phyloP scores from a whole-genome alignment of 495 filamentous ascomycete genomes.

The Tuber borchii region DNA sequence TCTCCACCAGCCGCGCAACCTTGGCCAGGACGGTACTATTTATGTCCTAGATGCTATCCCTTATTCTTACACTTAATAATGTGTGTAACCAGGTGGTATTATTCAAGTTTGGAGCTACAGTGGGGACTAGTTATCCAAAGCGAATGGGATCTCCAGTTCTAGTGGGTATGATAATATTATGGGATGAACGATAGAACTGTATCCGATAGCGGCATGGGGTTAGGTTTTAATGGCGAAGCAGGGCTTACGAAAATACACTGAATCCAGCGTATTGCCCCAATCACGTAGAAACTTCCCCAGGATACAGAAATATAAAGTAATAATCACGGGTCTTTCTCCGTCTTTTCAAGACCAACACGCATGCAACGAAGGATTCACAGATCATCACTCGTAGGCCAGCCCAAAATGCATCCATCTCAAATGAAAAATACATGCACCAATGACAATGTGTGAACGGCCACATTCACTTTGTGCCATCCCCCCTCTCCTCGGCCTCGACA shows the following conservation, averaged over 20 bases:
- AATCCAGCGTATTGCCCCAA: background rate
- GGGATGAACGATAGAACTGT: background rate
- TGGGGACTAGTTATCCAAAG: background rate
- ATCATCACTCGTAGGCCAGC: background rate
- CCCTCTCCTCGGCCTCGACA: slow-evolving; percentile 8
- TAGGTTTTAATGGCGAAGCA: background rate
- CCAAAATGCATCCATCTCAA: background rate
- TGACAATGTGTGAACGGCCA: background rate
- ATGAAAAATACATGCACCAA: background rate
- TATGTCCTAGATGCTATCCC: too few species aligned
- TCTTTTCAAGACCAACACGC: background rate
- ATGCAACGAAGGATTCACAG: background rate
- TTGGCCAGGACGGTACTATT: too few species aligned
- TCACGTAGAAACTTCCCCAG: background rate
- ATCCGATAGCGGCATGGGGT: background rate
- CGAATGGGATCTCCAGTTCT: background rate
- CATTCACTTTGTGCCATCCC: background rate
- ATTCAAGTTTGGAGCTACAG: background rate
- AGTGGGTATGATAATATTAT: background rate
- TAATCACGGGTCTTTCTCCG: background rate
- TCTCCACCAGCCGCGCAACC: too few species aligned
- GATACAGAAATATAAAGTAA: background rate
- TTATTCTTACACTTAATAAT: too few species aligned
- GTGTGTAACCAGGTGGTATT: too few species aligned
- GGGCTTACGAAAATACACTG: background rate